Base-by-base conservation (phyloP, 2,329 filamentous ascomycete genomes). In the Botrytis porri region DNA sequence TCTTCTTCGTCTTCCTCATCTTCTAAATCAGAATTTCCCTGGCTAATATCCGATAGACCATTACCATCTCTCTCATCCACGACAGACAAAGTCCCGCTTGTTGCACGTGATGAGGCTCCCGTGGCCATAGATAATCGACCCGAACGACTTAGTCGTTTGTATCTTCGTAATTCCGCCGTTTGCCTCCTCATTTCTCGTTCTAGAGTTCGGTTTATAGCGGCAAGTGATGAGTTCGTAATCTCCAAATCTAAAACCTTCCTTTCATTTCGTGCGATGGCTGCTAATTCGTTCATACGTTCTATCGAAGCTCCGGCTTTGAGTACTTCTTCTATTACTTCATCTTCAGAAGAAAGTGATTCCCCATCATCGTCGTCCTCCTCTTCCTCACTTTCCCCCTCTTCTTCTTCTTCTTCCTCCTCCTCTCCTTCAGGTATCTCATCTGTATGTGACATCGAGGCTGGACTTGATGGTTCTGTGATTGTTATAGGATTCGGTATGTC, bases 201-300 rank as follows among this genome's bases (percentile, higher is more conserved):
- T 0, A 99, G 84, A 0, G 94, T 96, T 70, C 95, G 88, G 80
- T 99, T 99, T 83, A 99, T 98, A 59, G 96, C 96, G 73, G 97
- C 88, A 4, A 99, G 87, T 1, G 95, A 98, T 1, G 94, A 96
- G 80, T 99, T 99, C 72, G 93, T 97, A 76, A 99, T 99, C 81
- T 99, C 94, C 9, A 99, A 85, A 81, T 99, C 96, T 77, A 98
- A 88, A 1, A 99, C 95, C 84, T 98, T 99, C 75, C 96, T 89
- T 82, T 98, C 96, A 51, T 94, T 89, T 43, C 96, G 89, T 22
- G 96, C 96, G 80, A 94, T 96, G n/a, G 92, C 88, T 18, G 96
- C 94, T 10, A 94, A 86, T 74, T 97, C 94, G 75, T 89, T 92
- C 75, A 92, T 84, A 12, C 89, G 86, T 72, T 91, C 89, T 25